Evolutionary conservation across 1,284 basidiomycete genomes (phyloP).

Genomic region (Moniliophthora roreri): DNA sequence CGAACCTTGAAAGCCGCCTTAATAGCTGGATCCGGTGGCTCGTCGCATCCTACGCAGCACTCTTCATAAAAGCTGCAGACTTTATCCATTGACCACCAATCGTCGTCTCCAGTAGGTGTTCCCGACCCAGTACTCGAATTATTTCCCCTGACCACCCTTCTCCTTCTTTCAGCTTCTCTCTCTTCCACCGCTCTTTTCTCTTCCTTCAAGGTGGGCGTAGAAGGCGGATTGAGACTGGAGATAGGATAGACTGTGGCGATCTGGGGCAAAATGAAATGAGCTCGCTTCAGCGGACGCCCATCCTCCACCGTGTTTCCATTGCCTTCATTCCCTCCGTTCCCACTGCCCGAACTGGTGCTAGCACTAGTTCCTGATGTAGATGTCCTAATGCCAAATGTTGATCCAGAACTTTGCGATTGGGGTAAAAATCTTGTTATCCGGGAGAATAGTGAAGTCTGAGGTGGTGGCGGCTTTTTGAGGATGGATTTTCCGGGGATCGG

Average conservation of each 20-base stretch:
- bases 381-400: slow-evolving; percentile 1
- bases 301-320: slow-evolving; percentile 17
- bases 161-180: slow-evolving; percentile 61
- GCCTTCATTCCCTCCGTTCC: slow-evolving; percentile 5
- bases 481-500: slow-evolving; percentile 76
- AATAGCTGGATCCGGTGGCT: slow-evolving; percentile 64
- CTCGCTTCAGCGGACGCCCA: slow-evolving; percentile 62
- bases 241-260: slow-evolving; percentile 87
- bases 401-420: slow-evolving; percentile 19
- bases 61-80: slow-evolving; percentile 81
- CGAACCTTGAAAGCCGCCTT: slow-evolving; percentile 72
- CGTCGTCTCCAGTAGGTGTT: slow-evolving; percentile 36
- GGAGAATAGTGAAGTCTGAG: slow-evolving; percentile 69
- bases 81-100: slow-evolving; percentile 80
- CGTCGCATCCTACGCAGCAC: slow-evolving; percentile 77
- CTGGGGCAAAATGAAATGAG: slow-evolving; percentile 83
- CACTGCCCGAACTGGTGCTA: slow-evolving; percentile 1
- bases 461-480: slow-evolving; percentile 72
- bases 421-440: slow-evolving; percentile 69
- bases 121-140: slow-evolving; percentile 14
- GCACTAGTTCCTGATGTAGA: not conserved
- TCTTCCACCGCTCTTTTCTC: slow-evolving; percentile 72
- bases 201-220: slow-evolving; percentile 69
- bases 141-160: slow-evolving; percentile 58
- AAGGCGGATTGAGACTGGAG: slow-evolving; percentile 76